These are phyloP conservation scores for Yarrowia deformans DNA, from an alignment of 805 yeast species.

Conservation along the genomic window DNA sequence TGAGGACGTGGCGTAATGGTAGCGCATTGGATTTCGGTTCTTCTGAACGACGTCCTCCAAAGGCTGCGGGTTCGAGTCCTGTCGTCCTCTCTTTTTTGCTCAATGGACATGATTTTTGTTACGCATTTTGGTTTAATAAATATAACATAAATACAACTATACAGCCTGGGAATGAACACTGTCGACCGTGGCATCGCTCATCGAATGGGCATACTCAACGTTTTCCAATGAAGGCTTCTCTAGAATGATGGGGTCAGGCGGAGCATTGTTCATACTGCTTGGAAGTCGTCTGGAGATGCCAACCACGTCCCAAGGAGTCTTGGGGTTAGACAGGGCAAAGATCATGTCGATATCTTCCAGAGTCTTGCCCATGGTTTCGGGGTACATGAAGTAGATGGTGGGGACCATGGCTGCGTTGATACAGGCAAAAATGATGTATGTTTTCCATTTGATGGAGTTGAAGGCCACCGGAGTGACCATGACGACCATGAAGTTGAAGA, in stretches of 20 bases:
- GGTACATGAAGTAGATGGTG: slow-evolving; percentile 30
- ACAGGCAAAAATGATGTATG: slow-evolving; percentile 23
- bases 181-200: slow-evolving; percentile 1
- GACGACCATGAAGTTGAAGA: slow-evolving; percentile 24
- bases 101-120: too few species aligned
- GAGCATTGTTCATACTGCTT: slow-evolving; percentile 37
- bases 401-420: slow-evolving; percentile 31
- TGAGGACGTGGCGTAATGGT: slow-evolving; percentile 38
- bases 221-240: slow-evolving; percentile 19
- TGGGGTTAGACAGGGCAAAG: slow-evolving; percentile 46
- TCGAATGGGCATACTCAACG: background rate
- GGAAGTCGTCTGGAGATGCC: slow-evolving; percentile 49
- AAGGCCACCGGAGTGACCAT: slow-evolving; percentile 31
- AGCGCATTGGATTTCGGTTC: slow-evolving; percentile 39
- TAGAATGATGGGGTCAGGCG: slow-evolving; percentile 13
- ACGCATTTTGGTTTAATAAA: too few species aligned
- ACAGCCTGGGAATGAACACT: background rate
- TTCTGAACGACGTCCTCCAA: slow-evolving; percentile 38
- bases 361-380: slow-evolving; percentile 33
- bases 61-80: slow-evolving; percentile 39
- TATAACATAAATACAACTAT: slow-evolving; percentile 5
- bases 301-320: slow-evolving; percentile 56
- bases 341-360: slow-evolving; percentile 26
- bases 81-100: slow-evolving; percentile 23
- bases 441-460: slow-evolving; percentile 22